These are phyloP conservation scores for Gaeumannomyces tritici DNA, from an alignment of 2,329 filamentous ascomycete genomes.

Conservation along the genomic window DNA sequence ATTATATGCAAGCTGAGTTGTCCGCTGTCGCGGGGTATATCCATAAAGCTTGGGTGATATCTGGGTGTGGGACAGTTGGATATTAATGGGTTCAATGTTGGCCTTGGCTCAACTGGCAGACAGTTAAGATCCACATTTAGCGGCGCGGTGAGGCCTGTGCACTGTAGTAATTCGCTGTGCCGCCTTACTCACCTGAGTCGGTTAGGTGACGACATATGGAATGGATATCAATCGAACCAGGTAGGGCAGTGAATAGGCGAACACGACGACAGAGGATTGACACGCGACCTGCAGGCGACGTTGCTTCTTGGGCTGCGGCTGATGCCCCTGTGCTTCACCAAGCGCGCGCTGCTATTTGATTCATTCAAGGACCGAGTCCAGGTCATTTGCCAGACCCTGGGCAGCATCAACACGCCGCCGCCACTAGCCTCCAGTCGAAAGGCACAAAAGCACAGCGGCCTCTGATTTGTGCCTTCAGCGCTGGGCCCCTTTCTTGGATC, in stretches of 20 bases:
- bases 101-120: no score
- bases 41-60: not conserved
- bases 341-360: not conserved
- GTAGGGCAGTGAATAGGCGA: not conserved
- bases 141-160: not conserved
- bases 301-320: not conserved
- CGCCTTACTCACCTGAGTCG: not conserved
- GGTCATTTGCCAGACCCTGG: no score
- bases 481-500: no score
- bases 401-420: no score
- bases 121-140: not conserved
- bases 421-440: not conserved
- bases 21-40: not conserved
- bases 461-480: no score
- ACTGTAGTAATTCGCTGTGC: not conserved
- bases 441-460: not conserved
- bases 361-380: not conserved
- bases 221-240: not conserved
- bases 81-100: no score
- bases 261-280: not conserved
- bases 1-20: not conserved
- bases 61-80: not conserved
- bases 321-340: not conserved
- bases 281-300: not conserved
- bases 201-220: not conserved